A percentile compares a stretch with the other conserved stretches of the same genome.
These are phyloP conservation scores for Blastobotrys aristatus DNA, from an alignment of 1,139 yeast genomes.

Conservation along the genomic window DNA sequence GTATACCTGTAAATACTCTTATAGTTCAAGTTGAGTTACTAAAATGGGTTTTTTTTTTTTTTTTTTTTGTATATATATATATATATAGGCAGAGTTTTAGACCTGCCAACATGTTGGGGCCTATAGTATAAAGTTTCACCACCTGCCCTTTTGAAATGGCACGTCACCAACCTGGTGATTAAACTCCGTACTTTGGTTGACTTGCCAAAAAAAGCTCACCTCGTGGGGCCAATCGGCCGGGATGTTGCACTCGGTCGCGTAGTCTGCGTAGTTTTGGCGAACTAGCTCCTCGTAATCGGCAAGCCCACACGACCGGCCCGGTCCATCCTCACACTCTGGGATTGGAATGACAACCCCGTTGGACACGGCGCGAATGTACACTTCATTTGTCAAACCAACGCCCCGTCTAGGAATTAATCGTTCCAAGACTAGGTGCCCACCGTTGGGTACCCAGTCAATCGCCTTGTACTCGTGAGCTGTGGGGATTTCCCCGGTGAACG, in stretches of 20 bases:
- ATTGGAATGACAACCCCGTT: constrained; percentile 61
- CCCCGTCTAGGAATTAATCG: constrained; percentile 39
- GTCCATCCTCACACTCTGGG: constrained; percentile 49
- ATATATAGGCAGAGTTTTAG: too few species aligned
- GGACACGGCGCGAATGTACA: constrained; percentile 49
- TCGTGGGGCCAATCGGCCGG: constrained; percentile 3
- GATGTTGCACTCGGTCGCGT: constrained; percentile 2
- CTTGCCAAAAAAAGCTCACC: constrained; percentile 8
- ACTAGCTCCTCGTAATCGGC: constrained; percentile 1
- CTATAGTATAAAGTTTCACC: too few species aligned
- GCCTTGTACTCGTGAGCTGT: constrained; percentile 45
- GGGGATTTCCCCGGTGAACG: constrained; percentile 34
- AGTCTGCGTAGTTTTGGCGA: not conserved
- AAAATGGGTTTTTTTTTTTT: too few species aligned
- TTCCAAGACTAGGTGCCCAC: constrained; percentile 53
- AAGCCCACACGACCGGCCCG: constrained; percentile 26
- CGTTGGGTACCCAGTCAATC: constrained; percentile 46
- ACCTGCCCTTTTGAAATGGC: constrained; percentile 3
- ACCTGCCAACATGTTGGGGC: too few species aligned
- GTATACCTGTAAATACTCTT: too few species aligned
- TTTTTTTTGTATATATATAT: not conserved
- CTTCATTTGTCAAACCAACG: constrained; percentile 14
- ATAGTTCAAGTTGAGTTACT: too few species aligned
- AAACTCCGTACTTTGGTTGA: not conserved
- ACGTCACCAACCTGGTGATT: constrained; percentile 1